A percentile compares a stretch with the other conserved stretches of the same genome.
These are phyloP conservation scores for Kwoniella pini DNA, from an alignment of 768 basidiomycete genomes.

Conservation along the genomic window DNA sequence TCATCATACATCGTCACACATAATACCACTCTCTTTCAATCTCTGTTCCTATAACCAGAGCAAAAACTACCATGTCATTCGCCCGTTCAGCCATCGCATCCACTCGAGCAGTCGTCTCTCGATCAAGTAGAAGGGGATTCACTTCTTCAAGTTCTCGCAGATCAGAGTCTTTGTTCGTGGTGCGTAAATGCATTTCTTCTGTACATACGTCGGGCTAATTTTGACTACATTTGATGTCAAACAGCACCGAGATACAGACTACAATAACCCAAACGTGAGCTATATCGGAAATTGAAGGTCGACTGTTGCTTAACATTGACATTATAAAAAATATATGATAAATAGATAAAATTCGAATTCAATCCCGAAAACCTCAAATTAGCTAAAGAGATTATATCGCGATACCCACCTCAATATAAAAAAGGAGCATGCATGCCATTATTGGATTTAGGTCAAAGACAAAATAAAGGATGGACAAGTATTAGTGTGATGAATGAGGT, in stretches of 20 bases:
- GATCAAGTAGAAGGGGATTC: slow-evolving; percentile 46
- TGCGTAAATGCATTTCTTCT: slow-evolving; percentile 57
- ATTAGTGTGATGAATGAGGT: slow-evolving; percentile 99
- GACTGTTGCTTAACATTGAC: too few relatives aligned
- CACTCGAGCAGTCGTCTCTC: slow-evolving; percentile 15
- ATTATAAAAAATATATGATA: too few relatives aligned
- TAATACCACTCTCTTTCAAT: too few relatives aligned
- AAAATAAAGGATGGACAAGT: slow-evolving; percentile 98
- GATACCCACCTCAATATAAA: slow-evolving; percentile 97
- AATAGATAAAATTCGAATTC: slow-evolving; percentile 87
- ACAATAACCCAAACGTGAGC: slow-evolving; percentile 88
- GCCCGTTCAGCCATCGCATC: slow-evolving; percentile 30
- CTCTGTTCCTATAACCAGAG: not conserved
- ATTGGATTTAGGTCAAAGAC: slow-evolving; percentile 91
- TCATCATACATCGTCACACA: too few relatives aligned
- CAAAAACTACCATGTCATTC: slow-evolving; percentile 25
- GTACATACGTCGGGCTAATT: not conserved
- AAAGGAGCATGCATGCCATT: slow-evolving; percentile 97
- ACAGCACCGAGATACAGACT: slow-evolving; percentile 92
- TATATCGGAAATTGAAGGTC: too few relatives aligned
- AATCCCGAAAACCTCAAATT: slow-evolving; percentile 75
- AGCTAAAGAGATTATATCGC: slow-evolving; percentile 83
- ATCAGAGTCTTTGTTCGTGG: slow-evolving; percentile 86
- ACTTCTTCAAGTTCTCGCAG: slow-evolving; percentile 58
- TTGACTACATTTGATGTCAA: not conserved